Evolutionary conservation across 2,329 filamentous ascomycete species (phyloP).

Genomic region (Fusarium sp.): DNA sequence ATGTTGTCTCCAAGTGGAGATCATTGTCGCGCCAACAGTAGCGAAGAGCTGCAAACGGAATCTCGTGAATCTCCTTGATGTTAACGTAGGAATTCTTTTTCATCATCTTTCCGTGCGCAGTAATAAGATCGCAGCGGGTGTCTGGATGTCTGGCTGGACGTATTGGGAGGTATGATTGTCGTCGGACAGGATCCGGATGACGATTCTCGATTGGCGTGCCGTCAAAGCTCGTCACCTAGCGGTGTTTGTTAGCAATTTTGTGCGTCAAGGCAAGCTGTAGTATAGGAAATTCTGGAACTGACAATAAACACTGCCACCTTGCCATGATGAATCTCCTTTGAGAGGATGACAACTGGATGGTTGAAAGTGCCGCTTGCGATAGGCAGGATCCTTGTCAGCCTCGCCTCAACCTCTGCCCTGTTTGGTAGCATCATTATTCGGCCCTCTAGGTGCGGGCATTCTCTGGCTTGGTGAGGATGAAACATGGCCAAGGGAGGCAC

Average conservation of each 20-base stretch:
- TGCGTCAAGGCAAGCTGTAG: background rate
- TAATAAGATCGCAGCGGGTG: background rate
- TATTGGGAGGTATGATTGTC: background rate
- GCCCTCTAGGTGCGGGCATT: background rate
- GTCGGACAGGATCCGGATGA: background rate
- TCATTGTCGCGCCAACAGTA: background rate
- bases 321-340: background rate
- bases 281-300: accelerated
- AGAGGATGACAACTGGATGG: background rate
- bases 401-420: background rate
- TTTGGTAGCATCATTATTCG: background rate
- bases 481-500: background rate
- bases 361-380: background rate
- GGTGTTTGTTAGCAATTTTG: background rate
- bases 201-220: background rate
- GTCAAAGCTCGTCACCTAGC: background rate
- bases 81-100: background rate
- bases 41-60: background rate
- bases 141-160: background rate
- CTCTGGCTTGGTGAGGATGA: background rate
- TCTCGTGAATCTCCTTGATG: background rate
- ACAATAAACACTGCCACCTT: background rate
- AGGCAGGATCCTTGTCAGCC: background rate
- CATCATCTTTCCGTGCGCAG: background rate
- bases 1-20: background rate